A percentile compares a stretch with the other conserved stretches of the same genome.
These are phyloP conservation scores for Alternaria incomplexa DNA, from an alignment of 2,329 filamentous ascomycete species.

Conservation along the genomic window DNA sequence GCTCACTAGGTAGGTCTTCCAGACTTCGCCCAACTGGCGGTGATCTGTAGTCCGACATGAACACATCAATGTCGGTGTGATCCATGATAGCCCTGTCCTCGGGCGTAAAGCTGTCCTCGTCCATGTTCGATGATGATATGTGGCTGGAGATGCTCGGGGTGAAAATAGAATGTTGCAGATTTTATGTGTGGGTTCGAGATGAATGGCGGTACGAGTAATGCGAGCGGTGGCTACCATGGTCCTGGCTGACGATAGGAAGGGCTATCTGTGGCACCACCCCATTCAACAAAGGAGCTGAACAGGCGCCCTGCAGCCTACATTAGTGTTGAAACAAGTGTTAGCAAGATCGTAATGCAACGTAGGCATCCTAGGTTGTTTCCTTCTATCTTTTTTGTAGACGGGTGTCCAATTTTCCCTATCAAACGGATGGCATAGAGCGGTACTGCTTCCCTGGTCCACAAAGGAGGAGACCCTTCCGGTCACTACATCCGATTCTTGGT, in stretches of 20 bases:
- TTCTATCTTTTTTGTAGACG: not conserved
- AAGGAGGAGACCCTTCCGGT: not conserved
- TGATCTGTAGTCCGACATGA: not conserved
- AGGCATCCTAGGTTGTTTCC: not conserved
- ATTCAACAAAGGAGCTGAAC: not conserved
- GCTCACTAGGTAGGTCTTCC: constrained; percentile 2
- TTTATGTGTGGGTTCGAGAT: not conserved
- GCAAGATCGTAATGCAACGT: not conserved
- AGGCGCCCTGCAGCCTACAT: not conserved
- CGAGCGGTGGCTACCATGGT: constrained; percentile 1
- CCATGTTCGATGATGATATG: not conserved
- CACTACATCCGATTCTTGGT: not conserved
- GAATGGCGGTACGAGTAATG: not conserved
- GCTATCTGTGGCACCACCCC: not conserved
- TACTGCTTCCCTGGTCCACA: not conserved
- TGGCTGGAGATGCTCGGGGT: not conserved
- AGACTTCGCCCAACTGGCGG: not conserved
- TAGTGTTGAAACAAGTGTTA: not conserved
- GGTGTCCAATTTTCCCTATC: not conserved
- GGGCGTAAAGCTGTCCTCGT: not conserved
- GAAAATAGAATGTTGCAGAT: not conserved
- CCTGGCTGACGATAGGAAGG: constrained; percentile 6
- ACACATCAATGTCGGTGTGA: not conserved
- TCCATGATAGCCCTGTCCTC: not conserved
- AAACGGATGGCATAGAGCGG: not conserved